Evolutionary conservation across 345 rosid genomes (phyloP), one percentile per base, ranked within the genome.

Genomic region (Psidium friedrichsthalianum): DNA sequence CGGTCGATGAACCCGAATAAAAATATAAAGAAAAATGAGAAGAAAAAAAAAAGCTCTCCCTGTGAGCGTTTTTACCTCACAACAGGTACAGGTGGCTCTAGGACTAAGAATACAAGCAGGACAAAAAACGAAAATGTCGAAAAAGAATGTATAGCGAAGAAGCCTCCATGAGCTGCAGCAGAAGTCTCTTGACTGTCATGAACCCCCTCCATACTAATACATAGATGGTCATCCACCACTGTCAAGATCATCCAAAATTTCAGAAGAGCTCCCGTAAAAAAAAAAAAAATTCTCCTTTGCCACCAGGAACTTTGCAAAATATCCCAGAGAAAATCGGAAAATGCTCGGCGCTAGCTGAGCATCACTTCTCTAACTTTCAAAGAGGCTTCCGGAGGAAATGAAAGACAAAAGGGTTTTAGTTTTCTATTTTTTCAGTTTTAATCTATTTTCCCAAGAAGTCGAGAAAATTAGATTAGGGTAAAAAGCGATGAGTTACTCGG

Each of bases 181-280:
- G 25, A 18, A 69, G 47, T 5, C 80, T 64, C 76, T 69, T 36
- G 80, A 69, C 80, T 5, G 25, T 21, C 80, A 69, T 36, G 57
- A 21, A 55, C 25, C 25, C n/a, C 57, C 24, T 22, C 57, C 57
- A 55, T 21, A 55, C 7, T 20, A 55, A 55, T 55, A 55, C 22
- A 20, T 21, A 55, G 24, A 21, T 7, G 57, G 57, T 55, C 57
- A 21, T 55, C 47, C 47, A 5, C 20, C 25, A 2, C 80, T 69
- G 24, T 69, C 80, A 69, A 59, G 74, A 84, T 40, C 86, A 55
- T 58, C 87, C 90, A 90, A 91, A 91, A 91, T 78, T 89, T 92
- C 76, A 90, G 83, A 89, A 90, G 83, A 89, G 92, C 90, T 88
- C 83, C 84, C 13, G 2, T 3, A 47, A 47, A 29, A 64, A 32